Conservation (phyloP, 495 filamentous ascomycete species). For the Stereocaulon alpinum region DNA sequence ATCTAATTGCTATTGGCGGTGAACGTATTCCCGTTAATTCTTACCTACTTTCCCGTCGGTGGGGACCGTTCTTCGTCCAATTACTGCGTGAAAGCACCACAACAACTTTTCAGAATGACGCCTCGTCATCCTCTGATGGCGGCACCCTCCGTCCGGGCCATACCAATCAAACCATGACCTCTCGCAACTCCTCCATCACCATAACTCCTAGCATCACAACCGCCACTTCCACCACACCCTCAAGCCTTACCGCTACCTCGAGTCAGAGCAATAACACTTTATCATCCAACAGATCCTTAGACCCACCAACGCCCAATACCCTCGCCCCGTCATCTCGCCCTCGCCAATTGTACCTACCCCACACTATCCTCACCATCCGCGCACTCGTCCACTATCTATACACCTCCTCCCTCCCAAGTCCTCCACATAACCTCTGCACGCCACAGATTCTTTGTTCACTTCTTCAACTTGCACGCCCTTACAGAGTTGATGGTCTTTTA, state of each 20-base stretch:
- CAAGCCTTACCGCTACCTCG: conserved; percentile 37
- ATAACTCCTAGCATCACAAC: conserved; percentile 67
- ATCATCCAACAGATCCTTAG: conserved; percentile 30
- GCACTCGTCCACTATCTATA: conserved; percentile 87
- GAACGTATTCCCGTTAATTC: conserved; percentile 93
- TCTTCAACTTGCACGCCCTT: conserved; percentile 86
- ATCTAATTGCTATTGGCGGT: conserved; percentile 78
- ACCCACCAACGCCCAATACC: conserved; percentile 38
- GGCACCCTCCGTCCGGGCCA: conserved; percentile 41
- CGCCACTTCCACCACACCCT: conserved; percentile 47
- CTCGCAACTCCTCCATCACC: conserved; percentile 72
- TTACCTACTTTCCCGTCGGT: conserved; percentile 70
- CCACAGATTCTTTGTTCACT: conserved; percentile 93
- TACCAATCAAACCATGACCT: conserved; percentile 28
- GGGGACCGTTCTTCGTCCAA: conserved; percentile 93
- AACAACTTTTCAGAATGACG: conserved; percentile 23
- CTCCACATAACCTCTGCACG: conserved; percentile 69
- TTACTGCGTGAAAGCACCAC: conserved; percentile 67
- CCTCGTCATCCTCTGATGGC: conserved; percentile 31
- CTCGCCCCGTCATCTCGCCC: conserved; percentile 64
- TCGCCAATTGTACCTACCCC: conserved; percentile 82
- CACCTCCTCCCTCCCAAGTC: conserved; percentile 72
- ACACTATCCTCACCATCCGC: conserved; percentile 78
- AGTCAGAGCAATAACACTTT: conserved; percentile 15
- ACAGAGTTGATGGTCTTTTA: conserved; percentile 81